These are phyloP conservation scores for Camellia japonica DNA, from an alignment of 148 eudicot genomes.

Conservation along the genomic window DNA sequence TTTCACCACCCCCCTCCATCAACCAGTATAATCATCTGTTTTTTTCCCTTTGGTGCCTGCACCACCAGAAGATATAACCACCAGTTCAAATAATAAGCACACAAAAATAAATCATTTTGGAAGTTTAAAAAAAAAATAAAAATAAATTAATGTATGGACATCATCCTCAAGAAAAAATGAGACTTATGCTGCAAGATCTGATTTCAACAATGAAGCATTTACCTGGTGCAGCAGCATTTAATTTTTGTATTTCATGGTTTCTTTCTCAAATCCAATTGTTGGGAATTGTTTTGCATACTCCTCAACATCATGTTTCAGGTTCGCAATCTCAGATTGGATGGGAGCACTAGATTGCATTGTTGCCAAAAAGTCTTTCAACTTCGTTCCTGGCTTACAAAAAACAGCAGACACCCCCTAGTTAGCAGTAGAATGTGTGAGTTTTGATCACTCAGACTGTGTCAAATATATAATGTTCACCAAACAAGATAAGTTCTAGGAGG, in stretches of 20 bases:
- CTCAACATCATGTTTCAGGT: slow-evolving; percentile 79
- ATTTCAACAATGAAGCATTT: slow-evolving; percentile 4
- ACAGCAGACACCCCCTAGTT: not conserved
- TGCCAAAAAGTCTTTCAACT: slow-evolving; percentile 88
- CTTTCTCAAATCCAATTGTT: slow-evolving; percentile 93
- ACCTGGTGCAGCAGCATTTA: slow-evolving; percentile 23
- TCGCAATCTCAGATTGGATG: slow-evolving; percentile 70
- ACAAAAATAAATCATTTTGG: not conserved
- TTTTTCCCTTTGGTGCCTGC: not conserved
- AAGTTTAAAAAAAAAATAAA: not conserved
- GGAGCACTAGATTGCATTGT: slow-evolving; percentile 59
- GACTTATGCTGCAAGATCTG: not conserved
- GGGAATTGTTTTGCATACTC: slow-evolving; percentile 98
- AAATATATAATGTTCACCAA: not conserved
- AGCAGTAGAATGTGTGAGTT: not conserved
- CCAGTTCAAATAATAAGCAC: not conserved
- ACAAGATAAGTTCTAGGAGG: no score
- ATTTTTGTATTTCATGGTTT: slow-evolving; percentile 90
- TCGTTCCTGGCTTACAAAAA: slow-evolving; percentile 59
- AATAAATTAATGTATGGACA: not conserved
- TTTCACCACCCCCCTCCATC: not conserved
- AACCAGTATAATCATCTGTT: not conserved
- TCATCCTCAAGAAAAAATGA: not conserved
- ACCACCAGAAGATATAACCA: no score
- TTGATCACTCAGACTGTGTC: not conserved